Evolutionary conservation across 129 eudicot species (phyloP), one percentile per base, ranked within the genome.

Genomic region (Artemisia argyi): DNA sequence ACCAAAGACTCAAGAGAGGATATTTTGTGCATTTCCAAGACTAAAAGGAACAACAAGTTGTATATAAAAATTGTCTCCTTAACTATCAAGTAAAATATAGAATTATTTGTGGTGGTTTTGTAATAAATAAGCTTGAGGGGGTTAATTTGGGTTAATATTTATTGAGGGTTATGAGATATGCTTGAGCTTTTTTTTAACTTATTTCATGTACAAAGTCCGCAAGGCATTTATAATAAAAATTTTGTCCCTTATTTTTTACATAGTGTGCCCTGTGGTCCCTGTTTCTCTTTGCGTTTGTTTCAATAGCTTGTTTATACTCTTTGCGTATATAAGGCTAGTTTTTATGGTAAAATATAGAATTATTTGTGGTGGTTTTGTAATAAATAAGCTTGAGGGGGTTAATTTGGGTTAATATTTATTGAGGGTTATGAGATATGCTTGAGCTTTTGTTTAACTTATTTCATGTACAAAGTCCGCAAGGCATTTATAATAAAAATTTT

Each of bases 381-480:
- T n/a, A n/a, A n/a, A n/a, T n/a, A 71, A 72, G 56, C 15, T 72
- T 50, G 70, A 68, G 85, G 78, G 73, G 79, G 44, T 39, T 39
- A 39, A 39, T 42, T 6, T 48, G 35, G 66, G 68, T 60, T 65
- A 71, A 20, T 76, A 51, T 74, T 54, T 77, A 71, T 66, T 67
- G 65, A 72, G 76, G 58, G 68, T 54, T 56, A 65, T 58, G 28
- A 61, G 42, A 51, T 7, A 39, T 72, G 73, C 11, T 49, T 75
- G 73, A 77, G 78, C 3, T 76, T 59, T 75, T 77, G 24, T 47
- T 59, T 51, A 52, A 68, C 57, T 70, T 61, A 39, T 39, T 14
- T 65, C 13, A 63, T 88, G 90, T 88, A 79, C 32, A 76, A 82
- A 88, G 89, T 85, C 96, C 91, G 96, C 91, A 85, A 88, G 96